phyloP scores from a whole-genome alignment of 805 yeast genomes.

The Dipodascopsis uninucleata region DNA sequence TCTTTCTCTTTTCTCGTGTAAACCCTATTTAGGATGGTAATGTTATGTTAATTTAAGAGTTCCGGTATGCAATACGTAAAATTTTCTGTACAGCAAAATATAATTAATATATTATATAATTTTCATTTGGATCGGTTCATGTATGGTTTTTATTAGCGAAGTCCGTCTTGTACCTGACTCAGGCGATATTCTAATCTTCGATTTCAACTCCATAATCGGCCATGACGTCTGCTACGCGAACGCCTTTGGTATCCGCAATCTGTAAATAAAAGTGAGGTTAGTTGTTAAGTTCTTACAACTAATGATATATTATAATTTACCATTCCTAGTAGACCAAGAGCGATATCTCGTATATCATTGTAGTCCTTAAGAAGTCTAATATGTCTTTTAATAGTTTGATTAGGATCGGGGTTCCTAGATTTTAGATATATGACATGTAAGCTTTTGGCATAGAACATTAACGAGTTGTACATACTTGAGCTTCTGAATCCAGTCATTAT shows the following conservation, averaged over 20 bases:
- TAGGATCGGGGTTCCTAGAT: conserved; percentile 38
- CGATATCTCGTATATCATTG: conserved; percentile 62
- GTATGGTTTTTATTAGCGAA: too few relatives aligned
- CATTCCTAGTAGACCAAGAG: conserved; percentile 52
- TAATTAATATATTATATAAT: too few relatives aligned
- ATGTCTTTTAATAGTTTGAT: conserved; percentile 48
- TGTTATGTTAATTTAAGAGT: too few relatives aligned
- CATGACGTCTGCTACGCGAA: conserved; percentile 19
- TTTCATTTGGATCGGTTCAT: too few relatives aligned
- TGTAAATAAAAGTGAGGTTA: background rate
- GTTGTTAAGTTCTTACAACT: background rate
- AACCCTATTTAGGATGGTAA: too few relatives aligned
- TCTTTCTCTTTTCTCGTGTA: too few relatives aligned
- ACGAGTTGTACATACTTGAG: conserved; percentile 12
- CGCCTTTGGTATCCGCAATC: conserved; percentile 23
- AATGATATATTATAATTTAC: conserved; percentile 34
- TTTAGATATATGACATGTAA: background rate
- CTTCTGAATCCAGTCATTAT: conserved; percentile 10
- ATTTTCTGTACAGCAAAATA: too few relatives aligned
- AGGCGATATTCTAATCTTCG: conserved; percentile 16
- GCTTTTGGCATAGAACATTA: background rate
- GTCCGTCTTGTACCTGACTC: too few relatives aligned
- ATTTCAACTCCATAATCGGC: conserved; percentile 16
- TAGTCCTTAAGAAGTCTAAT: conserved; percentile 52
- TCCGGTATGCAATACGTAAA: too few relatives aligned